These are phyloP conservation scores for Pythium dissotocum DNA, from an alignment of 352 stramenopile genomes.

Conservation along the genomic window DNA sequence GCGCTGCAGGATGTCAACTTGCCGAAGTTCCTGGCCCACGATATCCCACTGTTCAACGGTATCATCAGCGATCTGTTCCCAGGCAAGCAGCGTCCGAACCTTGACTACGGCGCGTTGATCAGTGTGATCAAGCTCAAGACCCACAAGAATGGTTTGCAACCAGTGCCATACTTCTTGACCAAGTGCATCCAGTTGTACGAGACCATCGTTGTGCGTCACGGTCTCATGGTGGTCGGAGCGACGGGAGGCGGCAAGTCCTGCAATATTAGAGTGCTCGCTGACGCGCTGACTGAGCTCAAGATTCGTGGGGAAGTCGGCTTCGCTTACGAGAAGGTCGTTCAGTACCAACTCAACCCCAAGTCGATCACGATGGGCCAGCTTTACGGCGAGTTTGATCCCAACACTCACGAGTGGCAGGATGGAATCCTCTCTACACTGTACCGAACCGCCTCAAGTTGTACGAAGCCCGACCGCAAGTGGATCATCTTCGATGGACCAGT, in stretches of 20 bases:
- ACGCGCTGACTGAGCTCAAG: slow-evolving; percentile 89
- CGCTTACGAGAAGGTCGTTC: slow-evolving; percentile 88
- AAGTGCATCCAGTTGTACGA: slow-evolving; percentile 96
- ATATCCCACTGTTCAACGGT: slow-evolving; percentile 95
- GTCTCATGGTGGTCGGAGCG: slow-evolving; percentile 95
- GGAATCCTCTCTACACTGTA: slow-evolving; percentile 95
- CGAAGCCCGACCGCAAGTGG: slow-evolving; percentile 92
- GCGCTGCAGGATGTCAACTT: slow-evolving; percentile 96
- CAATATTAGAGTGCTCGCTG: slow-evolving; percentile 90
- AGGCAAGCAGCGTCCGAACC: slow-evolving; percentile 83
- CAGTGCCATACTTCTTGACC: slow-evolving; percentile 90
- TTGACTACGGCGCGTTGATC: slow-evolving; percentile 87
- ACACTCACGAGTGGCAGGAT: slow-evolving; percentile 96
- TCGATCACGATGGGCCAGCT: slow-evolving; percentile 95
- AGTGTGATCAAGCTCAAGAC: slow-evolving; percentile 91
- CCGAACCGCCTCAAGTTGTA: slow-evolving; percentile 82
- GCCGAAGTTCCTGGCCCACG: slow-evolving; percentile 94
- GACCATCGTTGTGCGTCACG: slow-evolving; percentile 93
- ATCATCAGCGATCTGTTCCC: slow-evolving; percentile 96
- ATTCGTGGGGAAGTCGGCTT: slow-evolving; percentile 73
- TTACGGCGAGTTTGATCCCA: slow-evolving; percentile 94
- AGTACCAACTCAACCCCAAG: slow-evolving; percentile 94
- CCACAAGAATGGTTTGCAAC: slow-evolving; percentile 80
- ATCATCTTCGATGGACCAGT: slow-evolving; percentile 95
- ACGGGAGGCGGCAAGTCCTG: slow-evolving; percentile 90